Conservation (phyloP, 2,329 filamentous ascomycete species). For the Monilinia polystroma region DNA sequence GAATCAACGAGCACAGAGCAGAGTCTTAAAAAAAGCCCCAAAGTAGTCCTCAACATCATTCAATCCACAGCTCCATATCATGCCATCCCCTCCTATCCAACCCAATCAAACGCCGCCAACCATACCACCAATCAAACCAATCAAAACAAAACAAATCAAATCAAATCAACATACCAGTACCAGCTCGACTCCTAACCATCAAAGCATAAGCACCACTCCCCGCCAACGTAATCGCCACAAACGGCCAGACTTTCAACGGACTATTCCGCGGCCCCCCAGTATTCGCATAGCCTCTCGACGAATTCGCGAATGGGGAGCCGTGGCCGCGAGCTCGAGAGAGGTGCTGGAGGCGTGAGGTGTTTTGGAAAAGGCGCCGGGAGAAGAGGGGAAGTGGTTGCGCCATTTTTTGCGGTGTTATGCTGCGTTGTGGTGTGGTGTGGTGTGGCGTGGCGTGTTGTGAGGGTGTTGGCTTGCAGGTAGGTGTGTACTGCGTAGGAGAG, state of each 20-base stretch:
- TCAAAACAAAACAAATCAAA: not conserved
- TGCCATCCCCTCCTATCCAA: not conserved
- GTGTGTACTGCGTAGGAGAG: not conserved
- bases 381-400: slow-evolving; percentile 33
- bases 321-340: slow-evolving; percentile 27
- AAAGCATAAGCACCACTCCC: slow-evolving; percentile 51
- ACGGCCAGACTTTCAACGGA: slow-evolving; percentile 43
- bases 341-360: slow-evolving; percentile 21
- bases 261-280: slow-evolving; percentile 37
- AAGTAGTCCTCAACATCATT: slow-evolving; percentile 34
- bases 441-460: not conserved
- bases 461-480: slow-evolving; percentile 1
- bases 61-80: not conserved
- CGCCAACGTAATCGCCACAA: slow-evolving; percentile 45
- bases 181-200: slow-evolving; percentile 50
- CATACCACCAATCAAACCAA: not conserved
- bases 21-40: slow-evolving; percentile 25
- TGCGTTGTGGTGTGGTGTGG: not conserved
- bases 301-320: slow-evolving; percentile 25
- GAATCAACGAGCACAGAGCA: not conserved
- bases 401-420: slow-evolving; percentile 28
- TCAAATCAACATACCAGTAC: slow-evolving; percentile 28
- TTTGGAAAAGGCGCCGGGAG: slow-evolving; percentile 34
- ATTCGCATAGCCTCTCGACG: slow-evolving; percentile 33
- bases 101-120: not conserved